Evolutionary conservation across 2,329 filamentous ascomycete species (phyloP).

Genomic region (Arachnopeziza araneosa): DNA sequence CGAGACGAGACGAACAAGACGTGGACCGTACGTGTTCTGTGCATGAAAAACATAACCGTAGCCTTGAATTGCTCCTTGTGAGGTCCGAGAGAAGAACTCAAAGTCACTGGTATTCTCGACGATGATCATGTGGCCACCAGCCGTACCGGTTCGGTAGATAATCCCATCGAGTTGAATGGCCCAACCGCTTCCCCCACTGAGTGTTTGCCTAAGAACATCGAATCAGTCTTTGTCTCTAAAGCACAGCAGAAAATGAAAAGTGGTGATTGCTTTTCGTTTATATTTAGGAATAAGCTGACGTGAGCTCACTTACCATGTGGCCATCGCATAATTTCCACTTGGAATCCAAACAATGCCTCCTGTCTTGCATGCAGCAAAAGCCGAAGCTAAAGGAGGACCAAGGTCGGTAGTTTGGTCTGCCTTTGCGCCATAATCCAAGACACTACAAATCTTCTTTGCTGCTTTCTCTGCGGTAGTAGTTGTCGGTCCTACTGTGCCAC

Average conservation of each 20-base stretch:
- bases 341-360: slow-evolving; percentile 32
- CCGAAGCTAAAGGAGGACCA: slow-evolving; percentile 36
- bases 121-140: slow-evolving; percentile 47
- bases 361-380: slow-evolving; percentile 38
- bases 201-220: slow-evolving; percentile 15
- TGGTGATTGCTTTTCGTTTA: not conserved
- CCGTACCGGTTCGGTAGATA: slow-evolving; percentile 43
- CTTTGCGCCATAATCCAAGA: slow-evolving; percentile 40
- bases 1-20: slow-evolving; percentile 17
- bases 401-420: slow-evolving; percentile 41
- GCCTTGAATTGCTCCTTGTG: slow-evolving; percentile 47
- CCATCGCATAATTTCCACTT: slow-evolving; percentile 41
- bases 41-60: slow-evolving; percentile 44
- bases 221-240: not conserved
- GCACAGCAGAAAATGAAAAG: not conserved
- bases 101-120: slow-evolving; percentile 45
- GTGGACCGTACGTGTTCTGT: slow-evolving; percentile 2
- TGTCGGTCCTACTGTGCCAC: slow-evolving; percentile 15
- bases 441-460: slow-evolving; percentile 34
- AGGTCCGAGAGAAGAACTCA: slow-evolving; percentile 47
- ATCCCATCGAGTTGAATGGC: slow-evolving; percentile 47
- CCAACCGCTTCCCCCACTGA: slow-evolving; percentile 42
- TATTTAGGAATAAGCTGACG: not conserved
- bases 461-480: slow-evolving; percentile 16
- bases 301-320: slow-evolving; percentile 38